Evolutionary conservation across 208 protist genomes (phyloP).

Genomic region (Cochliopodium minus): DNA sequence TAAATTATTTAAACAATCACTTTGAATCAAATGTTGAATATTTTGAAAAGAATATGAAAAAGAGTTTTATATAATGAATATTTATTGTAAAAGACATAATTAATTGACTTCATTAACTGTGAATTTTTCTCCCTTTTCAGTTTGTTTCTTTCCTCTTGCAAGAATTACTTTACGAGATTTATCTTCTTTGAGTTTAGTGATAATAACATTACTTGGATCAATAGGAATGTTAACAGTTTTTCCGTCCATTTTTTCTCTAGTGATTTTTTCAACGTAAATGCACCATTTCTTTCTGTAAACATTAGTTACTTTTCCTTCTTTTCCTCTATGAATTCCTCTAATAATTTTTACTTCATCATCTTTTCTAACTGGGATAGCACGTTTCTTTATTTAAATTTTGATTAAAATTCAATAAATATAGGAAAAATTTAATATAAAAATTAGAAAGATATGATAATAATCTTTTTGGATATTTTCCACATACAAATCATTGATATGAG

Average conservation of each 20-base stretch:
- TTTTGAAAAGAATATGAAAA: too few species aligned
- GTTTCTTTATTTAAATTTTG: conserved; percentile 30
- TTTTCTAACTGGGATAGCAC: conserved; percentile 92
- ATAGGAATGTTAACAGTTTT: conserved; percentile 74
- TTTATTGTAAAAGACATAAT: too few species aligned
- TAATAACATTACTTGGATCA: conserved; percentile 93
- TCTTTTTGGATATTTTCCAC: too few species aligned
- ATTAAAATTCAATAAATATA: conserved; percentile 11
- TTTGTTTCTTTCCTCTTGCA: too few species aligned
- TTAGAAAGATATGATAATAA: too few species aligned
- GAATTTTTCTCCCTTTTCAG: too few species aligned
- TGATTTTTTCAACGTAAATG: conserved; percentile 94
- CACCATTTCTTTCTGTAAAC: conserved; percentile 96
- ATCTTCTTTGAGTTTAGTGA: conserved; percentile 97
- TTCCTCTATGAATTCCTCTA: conserved; percentile 81
- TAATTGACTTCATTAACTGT: too few species aligned
- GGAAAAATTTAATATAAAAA: conserved; percentile 15
- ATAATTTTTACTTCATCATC: conserved; percentile 90
- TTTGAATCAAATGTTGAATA: too few species aligned
- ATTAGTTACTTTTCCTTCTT: conserved; percentile 81
- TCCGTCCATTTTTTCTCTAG: conserved; percentile 85
- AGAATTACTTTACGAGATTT: conserved; percentile 89
- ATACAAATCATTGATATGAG: conserved; percentile 14
- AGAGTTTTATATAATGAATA: too few species aligned
- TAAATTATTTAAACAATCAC: too few species aligned